Evolutionary conservation across 805 yeast genomes (phyloP).

Genomic region (Wickerhamiella kazuoi): DNA sequence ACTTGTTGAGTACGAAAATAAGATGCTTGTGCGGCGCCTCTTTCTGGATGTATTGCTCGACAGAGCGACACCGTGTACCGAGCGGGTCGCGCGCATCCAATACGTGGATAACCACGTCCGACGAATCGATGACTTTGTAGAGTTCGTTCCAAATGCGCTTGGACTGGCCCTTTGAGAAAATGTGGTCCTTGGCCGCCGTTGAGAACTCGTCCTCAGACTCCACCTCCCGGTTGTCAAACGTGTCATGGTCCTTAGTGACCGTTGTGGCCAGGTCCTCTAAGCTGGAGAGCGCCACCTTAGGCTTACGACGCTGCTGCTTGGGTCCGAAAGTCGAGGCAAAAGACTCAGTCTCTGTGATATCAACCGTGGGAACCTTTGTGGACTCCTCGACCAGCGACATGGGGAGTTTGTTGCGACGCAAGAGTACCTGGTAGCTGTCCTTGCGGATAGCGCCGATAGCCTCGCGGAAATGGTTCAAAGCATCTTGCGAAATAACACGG

Average conservation of each 20-base stretch:
- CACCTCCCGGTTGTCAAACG: conserved; percentile 54
- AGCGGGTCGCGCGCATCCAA: conserved; percentile 94
- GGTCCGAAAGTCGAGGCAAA: conserved; percentile 79
- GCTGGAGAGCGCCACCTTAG: conserved; percentile 58
- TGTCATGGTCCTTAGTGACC: conserved; percentile 41
- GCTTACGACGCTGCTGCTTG: conserved; percentile 82
- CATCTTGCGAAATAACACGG: conserved; percentile 93
- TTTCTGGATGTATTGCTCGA: conserved; percentile 78
- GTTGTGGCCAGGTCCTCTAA: conserved; percentile 58
- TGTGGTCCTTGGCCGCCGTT: conserved; percentile 84
- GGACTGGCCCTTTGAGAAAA: conserved; percentile 92
- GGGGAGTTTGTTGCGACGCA: conserved; percentile 82
- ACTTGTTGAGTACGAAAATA: conserved; percentile 84
- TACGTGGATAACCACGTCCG: conserved; percentile 93
- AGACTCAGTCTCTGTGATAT: conserved; percentile 76
- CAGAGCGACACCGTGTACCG: conserved; percentile 87
- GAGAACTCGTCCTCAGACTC: conserved; percentile 52
- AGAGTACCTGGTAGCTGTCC: conserved; percentile 69
- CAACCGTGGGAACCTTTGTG: conserved; percentile 50
- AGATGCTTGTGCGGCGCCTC: conserved; percentile 96
- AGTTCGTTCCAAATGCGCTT: conserved; percentile 97
- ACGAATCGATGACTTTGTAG: conserved; percentile 91
- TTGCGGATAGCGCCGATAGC: conserved; percentile 75
- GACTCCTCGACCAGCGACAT: conserved; percentile 88
- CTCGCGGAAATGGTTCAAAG: conserved; percentile 79